Evolutionary conservation across 345 rosid genomes (phyloP).

Genomic region (Citropsis articulata): DNA sequence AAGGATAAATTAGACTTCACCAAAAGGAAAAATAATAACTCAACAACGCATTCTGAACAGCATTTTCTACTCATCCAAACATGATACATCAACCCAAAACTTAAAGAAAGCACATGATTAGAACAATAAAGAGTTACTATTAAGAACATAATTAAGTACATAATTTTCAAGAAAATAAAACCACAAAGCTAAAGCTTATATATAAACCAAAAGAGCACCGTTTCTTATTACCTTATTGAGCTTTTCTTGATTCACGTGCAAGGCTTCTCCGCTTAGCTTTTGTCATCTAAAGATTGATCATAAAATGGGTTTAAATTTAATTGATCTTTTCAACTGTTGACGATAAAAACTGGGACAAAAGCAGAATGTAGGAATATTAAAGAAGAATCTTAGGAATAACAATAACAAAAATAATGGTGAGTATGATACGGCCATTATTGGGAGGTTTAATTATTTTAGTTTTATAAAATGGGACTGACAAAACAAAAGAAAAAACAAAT

Average conservation of each 20-base stretch:
- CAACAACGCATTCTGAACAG: background rate
- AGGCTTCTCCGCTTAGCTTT: background rate
- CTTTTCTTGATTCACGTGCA: background rate
- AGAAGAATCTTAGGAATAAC: slow-evolving; percentile 17
- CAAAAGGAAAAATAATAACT: background rate
- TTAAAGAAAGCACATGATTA: background rate
- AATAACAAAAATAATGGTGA: background rate
- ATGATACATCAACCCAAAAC: background rate
- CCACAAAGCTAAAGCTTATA: background rate
- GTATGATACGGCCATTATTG: slow-evolving; percentile 12
- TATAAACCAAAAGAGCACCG: background rate
- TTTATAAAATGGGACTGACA: slow-evolving; percentile 16
- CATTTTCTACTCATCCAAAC: background rate
- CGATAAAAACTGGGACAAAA: background rate
- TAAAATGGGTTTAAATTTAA: background rate
- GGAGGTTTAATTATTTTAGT: background rate
- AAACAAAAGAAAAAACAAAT: slow-evolving; percentile 3
- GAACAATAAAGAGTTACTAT: background rate
- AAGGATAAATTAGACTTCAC: background rate
- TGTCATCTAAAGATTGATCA: background rate
- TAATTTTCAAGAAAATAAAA: background rate
- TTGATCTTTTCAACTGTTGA: background rate
- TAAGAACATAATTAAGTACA: background rate
- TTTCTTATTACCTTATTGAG: slow-evolving; percentile 1
- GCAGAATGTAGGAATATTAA: background rate